Percentiles rank a stretch among this genome's conserved stretches.
Conservation (phyloP, 2,329 filamentous ascomycete genomes). For the Nannizziopsis arthrosporioides region DNA sequence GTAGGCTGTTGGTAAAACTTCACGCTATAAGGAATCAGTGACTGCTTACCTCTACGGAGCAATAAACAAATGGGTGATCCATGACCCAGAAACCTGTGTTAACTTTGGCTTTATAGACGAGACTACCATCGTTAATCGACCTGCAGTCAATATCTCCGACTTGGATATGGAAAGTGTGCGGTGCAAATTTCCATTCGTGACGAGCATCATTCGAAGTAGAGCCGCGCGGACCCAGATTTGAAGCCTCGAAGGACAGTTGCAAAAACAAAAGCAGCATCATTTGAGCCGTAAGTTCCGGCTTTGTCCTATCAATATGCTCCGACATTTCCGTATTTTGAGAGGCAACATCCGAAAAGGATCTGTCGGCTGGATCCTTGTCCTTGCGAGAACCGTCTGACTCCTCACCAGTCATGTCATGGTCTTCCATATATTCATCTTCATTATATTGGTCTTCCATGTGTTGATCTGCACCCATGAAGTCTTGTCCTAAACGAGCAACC, state of each 20-base stretch:
- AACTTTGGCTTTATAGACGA: not conserved
- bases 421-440: too few species aligned
- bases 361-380: too few species aligned
- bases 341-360: too few species aligned
- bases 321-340: not conserved
- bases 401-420: too few species aligned
- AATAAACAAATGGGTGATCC: not conserved
- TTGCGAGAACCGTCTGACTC: too few species aligned
- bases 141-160: not conserved
- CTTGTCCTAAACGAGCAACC: too few species aligned
- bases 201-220: not conserved
- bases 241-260: not conserved
- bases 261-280: not conserved
- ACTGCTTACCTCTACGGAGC: not conserved
- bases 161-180: not conserved
- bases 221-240: not conserved
- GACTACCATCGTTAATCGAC: not conserved
- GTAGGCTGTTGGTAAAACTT: not conserved
- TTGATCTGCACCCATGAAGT: too few species aligned
- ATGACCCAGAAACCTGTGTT: not conserved
- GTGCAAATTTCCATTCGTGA: not conserved
- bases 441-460: too few species aligned
- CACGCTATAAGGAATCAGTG: not conserved
- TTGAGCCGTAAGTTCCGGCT: not conserved
- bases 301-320: not conserved